These are phyloP conservation scores for Benincasa hispida DNA, from an alignment of 306 rosid genomes.

Conservation along the genomic window DNA sequence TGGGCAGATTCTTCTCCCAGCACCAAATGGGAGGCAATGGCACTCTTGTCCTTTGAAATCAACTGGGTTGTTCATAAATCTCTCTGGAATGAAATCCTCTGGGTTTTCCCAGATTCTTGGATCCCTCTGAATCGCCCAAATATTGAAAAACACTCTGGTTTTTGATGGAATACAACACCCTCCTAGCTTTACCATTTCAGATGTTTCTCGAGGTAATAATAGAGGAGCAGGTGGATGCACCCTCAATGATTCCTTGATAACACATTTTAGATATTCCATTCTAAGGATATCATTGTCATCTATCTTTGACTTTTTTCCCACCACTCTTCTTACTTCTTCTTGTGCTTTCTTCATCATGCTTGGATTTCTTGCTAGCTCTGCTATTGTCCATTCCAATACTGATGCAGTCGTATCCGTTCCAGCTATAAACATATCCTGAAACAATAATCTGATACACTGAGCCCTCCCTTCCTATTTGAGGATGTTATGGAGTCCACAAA, in stretches of 20 bases:
- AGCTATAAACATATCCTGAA: slow-evolving; percentile 27
- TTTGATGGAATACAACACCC: slow-evolving; percentile 12
- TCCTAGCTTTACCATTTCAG: slow-evolving; percentile 1
- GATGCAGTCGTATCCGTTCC: slow-evolving; percentile 37
- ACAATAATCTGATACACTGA: neutral
- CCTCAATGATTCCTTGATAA: slow-evolving; percentile 29
- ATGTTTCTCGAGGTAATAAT: slow-evolving; percentile 25
- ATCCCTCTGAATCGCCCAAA: slow-evolving; percentile 27
- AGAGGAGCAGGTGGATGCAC: slow-evolving; percentile 32
- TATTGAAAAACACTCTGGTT: slow-evolving; percentile 16
- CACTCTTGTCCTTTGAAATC: slow-evolving; percentile 25
- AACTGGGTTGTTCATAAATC: slow-evolving; percentile 10
- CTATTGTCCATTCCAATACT: slow-evolving; percentile 34
- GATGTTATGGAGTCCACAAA: too few relatives aligned
- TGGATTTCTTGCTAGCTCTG: slow-evolving; percentile 38
- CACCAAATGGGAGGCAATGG: slow-evolving; percentile 25
- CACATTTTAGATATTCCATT: slow-evolving; percentile 30
- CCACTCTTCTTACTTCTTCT: slow-evolving; percentile 17
- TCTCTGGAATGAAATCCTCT: slow-evolving; percentile 25
- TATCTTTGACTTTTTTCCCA: slow-evolving; percentile 8
- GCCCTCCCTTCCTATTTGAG: neutral
- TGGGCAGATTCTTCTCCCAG: slow-evolving; percentile 31
- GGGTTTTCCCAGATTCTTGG: slow-evolving; percentile 19
- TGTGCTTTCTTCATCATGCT: slow-evolving; percentile 20
- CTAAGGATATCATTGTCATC: slow-evolving; percentile 20